Evolutionary conservation across 495 filamentous ascomycete species (phyloP).

Genomic region (Penicillium waksmanii): DNA sequence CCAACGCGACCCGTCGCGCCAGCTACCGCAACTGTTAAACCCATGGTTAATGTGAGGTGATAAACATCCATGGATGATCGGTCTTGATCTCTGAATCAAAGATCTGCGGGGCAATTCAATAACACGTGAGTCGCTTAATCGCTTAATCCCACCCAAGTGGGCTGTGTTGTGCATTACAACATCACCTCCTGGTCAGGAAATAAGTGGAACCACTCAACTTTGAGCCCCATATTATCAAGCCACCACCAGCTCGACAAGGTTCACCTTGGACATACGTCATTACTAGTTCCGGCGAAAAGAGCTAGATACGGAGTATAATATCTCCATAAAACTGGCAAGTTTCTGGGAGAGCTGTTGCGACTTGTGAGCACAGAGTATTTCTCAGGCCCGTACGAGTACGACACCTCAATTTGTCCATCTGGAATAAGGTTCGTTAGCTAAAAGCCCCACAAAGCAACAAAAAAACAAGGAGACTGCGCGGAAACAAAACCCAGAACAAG

Average conservation of each 20-base stretch:
- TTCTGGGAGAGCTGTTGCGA: neutral
- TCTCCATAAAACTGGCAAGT: neutral
- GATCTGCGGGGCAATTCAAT: slow-evolving; percentile 7
- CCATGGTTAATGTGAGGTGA: slow-evolving; percentile 9
- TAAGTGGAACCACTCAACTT: neutral
- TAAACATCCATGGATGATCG: slow-evolving; percentile 7
- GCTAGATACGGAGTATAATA: neutral
- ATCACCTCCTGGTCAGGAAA: neutral
- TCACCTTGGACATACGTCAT: no score
- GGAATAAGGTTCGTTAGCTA: slow-evolving; percentile 1
- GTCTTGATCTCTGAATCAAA: neutral
- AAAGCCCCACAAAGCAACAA: neutral
- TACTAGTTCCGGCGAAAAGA: neutral
- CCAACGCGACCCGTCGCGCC: slow-evolving; percentile 14
- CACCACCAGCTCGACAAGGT: neutral
- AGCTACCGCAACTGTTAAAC: slow-evolving; percentile 16
- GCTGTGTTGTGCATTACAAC: neutral
- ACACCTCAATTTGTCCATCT: neutral
- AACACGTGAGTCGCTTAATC: slow-evolving; percentile 16
- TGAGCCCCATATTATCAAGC: neutral
- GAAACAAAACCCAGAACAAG: neutral
- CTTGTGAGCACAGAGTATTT: neutral
- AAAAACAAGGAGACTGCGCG: neutral
- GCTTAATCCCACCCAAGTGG: slow-evolving; percentile 7
- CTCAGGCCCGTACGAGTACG: no score